A percentile compares a stretch with the other conserved stretches of the same genome.
These are phyloP conservation scores for Tuber microsphaerosporum DNA, from an alignment of 495 filamentous ascomycete species.

Conservation along the genomic window DNA sequence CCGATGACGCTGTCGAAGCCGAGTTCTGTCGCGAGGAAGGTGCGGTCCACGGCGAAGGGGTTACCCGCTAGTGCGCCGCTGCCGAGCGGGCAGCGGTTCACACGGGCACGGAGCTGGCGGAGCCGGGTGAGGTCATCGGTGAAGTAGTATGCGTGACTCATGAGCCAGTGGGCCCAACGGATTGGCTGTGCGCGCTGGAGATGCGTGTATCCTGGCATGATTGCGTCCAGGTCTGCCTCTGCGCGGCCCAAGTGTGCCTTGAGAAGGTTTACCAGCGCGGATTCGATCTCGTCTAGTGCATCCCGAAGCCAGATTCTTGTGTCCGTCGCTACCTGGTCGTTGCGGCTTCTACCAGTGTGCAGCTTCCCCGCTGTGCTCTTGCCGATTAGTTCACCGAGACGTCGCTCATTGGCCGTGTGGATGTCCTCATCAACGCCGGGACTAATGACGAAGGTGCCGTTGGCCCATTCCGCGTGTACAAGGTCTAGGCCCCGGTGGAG, in stretches of 20 bases:
- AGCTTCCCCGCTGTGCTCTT: constrained; percentile 82
- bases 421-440: constrained; percentile 64
- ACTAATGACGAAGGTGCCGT: constrained; percentile 53
- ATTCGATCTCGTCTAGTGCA: constrained; percentile 64
- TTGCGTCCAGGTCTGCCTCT: constrained; percentile 64
- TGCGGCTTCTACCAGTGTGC: constrained; percentile 84
- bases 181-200: constrained; percentile 87
- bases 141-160: constrained; percentile 72
- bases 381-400: constrained; percentile 82
- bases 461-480: constrained; percentile 69
- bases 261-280: constrained; percentile 61
- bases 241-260: constrained; percentile 65
- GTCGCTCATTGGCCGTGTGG: constrained; percentile 89
- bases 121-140: constrained; percentile 71
- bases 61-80: constrained; percentile 88
- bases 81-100: constrained; percentile 75
- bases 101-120: constrained; percentile 62
- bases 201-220: constrained; percentile 78
- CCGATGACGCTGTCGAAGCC: constrained; percentile 74
- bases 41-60: constrained; percentile 82
- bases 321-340: constrained; percentile 90
- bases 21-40: constrained; percentile 77
- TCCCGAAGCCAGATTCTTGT: constrained; percentile 88
- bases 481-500: constrained; percentile 67
- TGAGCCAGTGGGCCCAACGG: constrained; percentile 79